Evolutionary conservation across 2,329 filamentous ascomycete species (phyloP).

Genomic region (Cladobotryum mycophilum): DNA sequence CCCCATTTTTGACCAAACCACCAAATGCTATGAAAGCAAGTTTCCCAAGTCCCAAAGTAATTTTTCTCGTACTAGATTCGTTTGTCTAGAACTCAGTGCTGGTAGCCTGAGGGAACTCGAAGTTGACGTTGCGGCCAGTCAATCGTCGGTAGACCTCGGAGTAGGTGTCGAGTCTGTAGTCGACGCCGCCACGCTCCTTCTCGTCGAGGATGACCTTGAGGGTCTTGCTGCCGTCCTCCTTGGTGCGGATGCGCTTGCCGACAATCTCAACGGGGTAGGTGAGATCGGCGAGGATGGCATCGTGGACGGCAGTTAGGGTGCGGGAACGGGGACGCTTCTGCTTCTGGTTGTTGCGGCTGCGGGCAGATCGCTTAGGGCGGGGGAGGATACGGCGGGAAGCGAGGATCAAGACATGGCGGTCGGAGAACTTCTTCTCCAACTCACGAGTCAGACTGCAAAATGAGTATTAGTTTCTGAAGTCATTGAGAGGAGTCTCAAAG

Average conservation of each 20-base stretch:
- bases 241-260: slow-evolving; percentile 96
- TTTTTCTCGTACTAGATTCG: slow-evolving; percentile 4
- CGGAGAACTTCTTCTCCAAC: slow-evolving; percentile 99
- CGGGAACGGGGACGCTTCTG: slow-evolving; percentile 98
- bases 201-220: slow-evolving; percentile 99
- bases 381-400: slow-evolving; percentile 98
- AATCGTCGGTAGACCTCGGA: slow-evolving; percentile 98
- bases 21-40: slow-evolving; percentile 29
- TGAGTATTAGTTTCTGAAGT: neutral
- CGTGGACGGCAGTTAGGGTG: slow-evolving; percentile 97
- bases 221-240: slow-evolving; percentile 97
- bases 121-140: slow-evolving; percentile 92
- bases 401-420: slow-evolving; percentile 98
- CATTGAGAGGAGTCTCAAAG: neutral
- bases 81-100: slow-evolving; percentile 52
- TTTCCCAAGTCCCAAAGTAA: slow-evolving; percentile 15
- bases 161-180: slow-evolving; percentile 99
- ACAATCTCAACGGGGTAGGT: slow-evolving; percentile 99
- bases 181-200: slow-evolving; percentile 99
- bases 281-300: slow-evolving; percentile 94
- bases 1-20: slow-evolving; percentile 36
- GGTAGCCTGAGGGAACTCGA: slow-evolving; percentile 92
- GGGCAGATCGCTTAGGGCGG: slow-evolving; percentile 96
- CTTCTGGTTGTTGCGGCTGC: slow-evolving; percentile 90
- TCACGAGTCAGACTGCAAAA: slow-evolving; percentile 83